Base-by-base conservation (phyloP, 352 stramenopile genomes). In the Phytophthora cactorum region DNA sequence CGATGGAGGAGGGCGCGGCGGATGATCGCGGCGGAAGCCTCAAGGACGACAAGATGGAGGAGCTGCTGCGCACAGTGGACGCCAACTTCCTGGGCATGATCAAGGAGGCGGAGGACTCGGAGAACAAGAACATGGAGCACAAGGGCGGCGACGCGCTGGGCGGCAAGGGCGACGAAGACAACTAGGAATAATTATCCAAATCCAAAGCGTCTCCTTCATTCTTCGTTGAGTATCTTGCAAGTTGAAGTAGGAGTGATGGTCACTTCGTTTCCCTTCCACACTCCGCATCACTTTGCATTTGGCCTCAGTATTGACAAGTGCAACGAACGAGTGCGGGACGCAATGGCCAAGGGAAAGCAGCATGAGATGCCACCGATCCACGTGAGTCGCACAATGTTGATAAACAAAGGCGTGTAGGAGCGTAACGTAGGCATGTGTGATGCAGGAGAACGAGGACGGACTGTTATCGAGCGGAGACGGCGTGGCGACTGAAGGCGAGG, bases 1-100 rank as follows among this genome's bases (percentile, higher is more conserved):
- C 76, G 29, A 80, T 96, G 60, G 82, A 96, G 51, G 92, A 98
- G 54, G 83, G 78, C 44, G 90, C 90, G 49, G 74, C 75, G 11
- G 88, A 96, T 32, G 84, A 92, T 25, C 50, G 77, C 54, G 74
- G 77, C 3, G 78, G 63, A 44, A 86, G 62, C 41, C 66, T 83
- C 52, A 93, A 96, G 52, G 93, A 98, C 65, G 92, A 98, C 67
- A 95, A 97, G 65, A 98, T 98, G 93, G 95, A 98, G 74, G 90
- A 97, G 62, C 75, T 98, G 31, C 75, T 98, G 58, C 85, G 92
- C 44, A 97, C 91, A 6, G 93, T 98, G 39, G 94, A 98, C 75
- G 93, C 94, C 54, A 96, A 98, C 58, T 98, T 98, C 77, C 74
- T 98, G 14, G 89, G 89, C 25, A 98, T 98, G 93, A 98, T 98